phyloP scores from a whole-genome alignment of 1,139 yeast species.

The Blastobotrys malaysiensis region DNA sequence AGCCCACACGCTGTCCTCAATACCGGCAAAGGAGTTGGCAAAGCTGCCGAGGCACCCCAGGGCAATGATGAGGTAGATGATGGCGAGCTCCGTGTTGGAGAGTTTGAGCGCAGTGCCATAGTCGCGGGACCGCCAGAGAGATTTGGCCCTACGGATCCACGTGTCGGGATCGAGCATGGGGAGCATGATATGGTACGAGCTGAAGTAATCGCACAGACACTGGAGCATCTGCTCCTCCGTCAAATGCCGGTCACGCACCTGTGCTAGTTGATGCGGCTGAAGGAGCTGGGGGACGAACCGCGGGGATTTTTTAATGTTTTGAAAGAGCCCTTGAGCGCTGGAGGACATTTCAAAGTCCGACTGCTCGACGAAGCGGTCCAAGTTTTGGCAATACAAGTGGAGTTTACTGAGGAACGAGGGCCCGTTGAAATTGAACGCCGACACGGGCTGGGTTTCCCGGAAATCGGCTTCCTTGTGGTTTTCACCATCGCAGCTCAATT shows the following conservation, averaged over 20 bases:
- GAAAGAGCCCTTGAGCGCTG: background rate
- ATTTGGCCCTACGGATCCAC: constrained; percentile 21
- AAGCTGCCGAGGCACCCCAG: constrained; percentile 17
- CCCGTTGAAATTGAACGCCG: background rate
- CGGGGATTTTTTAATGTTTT: background rate
- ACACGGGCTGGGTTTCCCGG: background rate
- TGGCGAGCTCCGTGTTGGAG: constrained; percentile 18
- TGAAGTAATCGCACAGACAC: constrained; percentile 17
- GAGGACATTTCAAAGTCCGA: background rate
- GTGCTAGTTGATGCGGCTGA: background rate
- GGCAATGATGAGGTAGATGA: constrained; percentile 21
- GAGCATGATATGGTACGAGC: constrained; percentile 16
- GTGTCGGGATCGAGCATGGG: constrained; percentile 22
- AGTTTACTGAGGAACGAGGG: background rate
- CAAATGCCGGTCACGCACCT: constrained; percentile 9
- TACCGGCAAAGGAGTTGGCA: constrained; percentile 15
- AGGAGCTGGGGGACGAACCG: background rate
- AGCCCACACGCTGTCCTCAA: constrained; percentile 19
- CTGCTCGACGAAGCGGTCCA: background rate
- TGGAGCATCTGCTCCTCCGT: constrained; percentile 26
- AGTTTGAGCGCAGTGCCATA: constrained; percentile 12
- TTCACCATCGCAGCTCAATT: background rate
- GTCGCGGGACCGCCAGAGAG: constrained; percentile 21
- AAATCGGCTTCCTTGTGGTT: background rate
- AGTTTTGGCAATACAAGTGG: background rate